Conservation (phyloP, 2,329 filamentous ascomycete genomes). For the Chlorencoelia australis region DNA sequence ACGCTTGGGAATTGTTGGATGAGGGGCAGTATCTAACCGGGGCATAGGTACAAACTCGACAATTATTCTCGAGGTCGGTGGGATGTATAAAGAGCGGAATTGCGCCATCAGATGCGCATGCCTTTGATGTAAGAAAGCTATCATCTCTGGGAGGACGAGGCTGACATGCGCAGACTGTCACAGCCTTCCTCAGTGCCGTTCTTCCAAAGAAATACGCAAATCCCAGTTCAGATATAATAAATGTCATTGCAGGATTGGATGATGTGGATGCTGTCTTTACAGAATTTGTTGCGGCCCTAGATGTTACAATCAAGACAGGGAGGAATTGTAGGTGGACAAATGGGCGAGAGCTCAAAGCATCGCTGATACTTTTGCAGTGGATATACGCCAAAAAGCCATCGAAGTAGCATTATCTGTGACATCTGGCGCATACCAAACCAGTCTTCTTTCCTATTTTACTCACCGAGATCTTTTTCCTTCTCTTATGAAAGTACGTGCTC, state of each 20-base stretch:
- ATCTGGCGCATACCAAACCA: constrained; percentile 92
- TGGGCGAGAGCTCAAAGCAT: neutral
- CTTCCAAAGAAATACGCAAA: constrained; percentile 89
- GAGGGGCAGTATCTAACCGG: constrained; percentile 6
- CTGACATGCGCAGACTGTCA: constrained; percentile 62
- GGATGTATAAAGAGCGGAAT: constrained; percentile 51
- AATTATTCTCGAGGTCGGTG: constrained; percentile 69
- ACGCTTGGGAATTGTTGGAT: constrained; percentile 4
- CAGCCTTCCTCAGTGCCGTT: constrained; percentile 73
- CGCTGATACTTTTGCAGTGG: constrained; percentile 41
- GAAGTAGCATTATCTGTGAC: constrained; percentile 74
- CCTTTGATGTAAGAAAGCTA: constrained; percentile 62
- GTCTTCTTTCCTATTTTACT: constrained; percentile 86
- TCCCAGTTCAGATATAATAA: constrained; percentile 89
- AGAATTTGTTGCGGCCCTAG: constrained; percentile 76
- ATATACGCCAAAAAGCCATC: constrained; percentile 69
- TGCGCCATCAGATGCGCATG: constrained; percentile 60
- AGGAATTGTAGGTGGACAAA: constrained; percentile 46
- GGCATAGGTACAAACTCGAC: constrained; percentile 29
- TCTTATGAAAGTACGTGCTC: constrained; percentile 68
- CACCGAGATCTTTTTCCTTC: constrained; percentile 90
- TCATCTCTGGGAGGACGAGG: constrained; percentile 21
- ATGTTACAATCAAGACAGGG: constrained; percentile 72
- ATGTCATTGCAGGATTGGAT: constrained; percentile 79
- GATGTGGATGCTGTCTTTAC: constrained; percentile 79